Base-by-base conservation (phyloP, 768 basidiomycete species). In the Collybia sordida region DNA sequence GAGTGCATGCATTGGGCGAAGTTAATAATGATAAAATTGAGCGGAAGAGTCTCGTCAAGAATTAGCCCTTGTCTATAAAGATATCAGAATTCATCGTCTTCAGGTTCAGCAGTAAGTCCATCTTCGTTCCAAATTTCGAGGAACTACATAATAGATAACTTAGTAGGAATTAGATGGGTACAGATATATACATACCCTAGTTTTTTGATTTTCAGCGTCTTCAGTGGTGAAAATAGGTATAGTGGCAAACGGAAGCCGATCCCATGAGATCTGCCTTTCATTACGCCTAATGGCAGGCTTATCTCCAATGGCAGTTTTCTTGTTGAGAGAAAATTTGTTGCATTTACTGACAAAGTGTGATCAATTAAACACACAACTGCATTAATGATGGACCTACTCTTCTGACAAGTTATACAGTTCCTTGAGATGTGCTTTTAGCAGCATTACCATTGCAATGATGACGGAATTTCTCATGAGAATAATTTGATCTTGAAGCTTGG, bases 271-370 rank as follows among this genome's bases (percentile, higher is more conserved):
- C 5, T 80, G 78, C 35, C 73, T 69, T 2, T 85, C 81, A 56
- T 85, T 72, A 22, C 82, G 81, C 57, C 81, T 83, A 2, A 72
- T 65, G 4, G 85, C 90, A 12, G 88, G 78, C 61, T 85, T 90
- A 66, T 99, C 96, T 1, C 95, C 95, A 2, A 88, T 65, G 0
- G 90, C 83, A 47, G 84, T 91, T 70, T 98, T 98, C 78, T 98
- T 98, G 17, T 88, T 88, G 4, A 85, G 67, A 3, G 85, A 78
- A 62, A 90, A 97, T 67, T 94, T 98, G 40, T 79, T 75, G 56
- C 93, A 93, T 89, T 97, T 98, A 38, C 94, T 97, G 50, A 19
- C 17, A 42, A 11, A 1, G 6, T 17, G 19, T 47, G 27, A 24
- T 47, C 57, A 37, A 54, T 19, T 25, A 12, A 17, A 4, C 14